Conservation (phyloP, 176 grass and related monocot genomes). For the Melocanna baccifera region DNA sequence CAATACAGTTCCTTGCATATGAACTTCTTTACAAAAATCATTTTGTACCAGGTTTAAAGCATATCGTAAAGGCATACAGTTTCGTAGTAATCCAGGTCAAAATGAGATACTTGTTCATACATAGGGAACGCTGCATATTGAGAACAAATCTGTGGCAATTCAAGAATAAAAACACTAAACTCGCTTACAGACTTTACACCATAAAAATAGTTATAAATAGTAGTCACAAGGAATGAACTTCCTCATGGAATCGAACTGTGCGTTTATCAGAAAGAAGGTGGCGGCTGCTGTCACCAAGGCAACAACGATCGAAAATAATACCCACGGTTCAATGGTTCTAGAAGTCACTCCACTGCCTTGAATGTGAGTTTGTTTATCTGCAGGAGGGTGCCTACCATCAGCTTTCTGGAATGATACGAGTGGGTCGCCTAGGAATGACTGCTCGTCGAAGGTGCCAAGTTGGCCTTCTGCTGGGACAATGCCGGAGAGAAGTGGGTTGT, state of each 20-base stretch:
- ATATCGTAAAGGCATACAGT: too few relatives aligned
- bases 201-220: too few relatives aligned
- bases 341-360: neutral
- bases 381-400: neutral
- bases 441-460: constrained; percentile 29
- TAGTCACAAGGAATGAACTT: too few relatives aligned
- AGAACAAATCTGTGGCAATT: too few relatives aligned
- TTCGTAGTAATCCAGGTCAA: too few relatives aligned
- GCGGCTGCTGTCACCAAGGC: neutral
- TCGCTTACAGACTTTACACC: too few relatives aligned
- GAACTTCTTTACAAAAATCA: too few relatives aligned
- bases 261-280: neutral
- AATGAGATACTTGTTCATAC: too few relatives aligned
- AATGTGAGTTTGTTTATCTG: neutral
- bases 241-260: neutral
- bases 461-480: constrained; percentile 18
- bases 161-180: too few relatives aligned
- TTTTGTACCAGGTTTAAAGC: too few relatives aligned
- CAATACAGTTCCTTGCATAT: too few relatives aligned
- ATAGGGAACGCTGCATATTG: too few relatives aligned
- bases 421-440: constrained; percentile 44
- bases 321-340: neutral
- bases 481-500: constrained; percentile 39
- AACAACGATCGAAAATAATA: neutral
- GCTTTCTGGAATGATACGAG: neutral